phyloP scores from a whole-genome alignment of 768 basidiomycete species.

The Paxillus rubicundulus region DNA sequence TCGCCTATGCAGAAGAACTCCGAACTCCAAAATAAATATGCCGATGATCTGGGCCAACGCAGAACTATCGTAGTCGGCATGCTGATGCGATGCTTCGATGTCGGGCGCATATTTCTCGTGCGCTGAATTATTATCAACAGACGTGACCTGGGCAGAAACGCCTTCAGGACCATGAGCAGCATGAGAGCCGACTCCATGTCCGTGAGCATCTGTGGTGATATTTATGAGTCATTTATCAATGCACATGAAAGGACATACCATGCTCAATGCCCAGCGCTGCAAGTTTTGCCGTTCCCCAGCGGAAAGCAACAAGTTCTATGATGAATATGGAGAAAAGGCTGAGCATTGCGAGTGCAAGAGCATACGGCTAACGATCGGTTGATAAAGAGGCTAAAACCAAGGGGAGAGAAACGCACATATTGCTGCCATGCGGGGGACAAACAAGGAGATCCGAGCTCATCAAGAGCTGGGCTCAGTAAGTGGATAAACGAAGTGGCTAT shows the following conservation, averaged over 20 bases:
- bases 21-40: slow-evolving; percentile 91
- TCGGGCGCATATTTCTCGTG: slow-evolving; percentile 23
- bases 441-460: slow-evolving; percentile 68
- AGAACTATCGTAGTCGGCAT: slow-evolving; percentile 36
- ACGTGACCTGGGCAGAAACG: not conserved
- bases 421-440: slow-evolving; percentile 63
- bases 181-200: slow-evolving; percentile 57
- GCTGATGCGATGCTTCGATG: slow-evolving; percentile 23
- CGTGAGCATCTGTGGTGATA: slow-evolving; percentile 54
- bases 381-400: not conserved
- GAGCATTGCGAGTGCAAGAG: slow-evolving; percentile 75
- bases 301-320: slow-evolving; percentile 81
- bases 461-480: slow-evolving; percentile 71
- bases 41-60: slow-evolving; percentile 75
- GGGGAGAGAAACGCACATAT: slow-evolving; percentile 53
- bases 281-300: slow-evolving; percentile 78
- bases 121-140: slow-evolving; percentile 12
- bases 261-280: slow-evolving; percentile 60
- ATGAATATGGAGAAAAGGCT: slow-evolving; percentile 85
- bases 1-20: slow-evolving; percentile 82
- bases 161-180: slow-evolving; percentile 71
- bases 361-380: slow-evolving; percentile 58
- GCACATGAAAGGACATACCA: slow-evolving; percentile 37
- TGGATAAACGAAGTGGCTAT: slow-evolving; percentile 91
- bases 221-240: not conserved